phyloP scores from a whole-genome alignment of 768 basidiomycete species.

The Boletus tomentosulus region DNA sequence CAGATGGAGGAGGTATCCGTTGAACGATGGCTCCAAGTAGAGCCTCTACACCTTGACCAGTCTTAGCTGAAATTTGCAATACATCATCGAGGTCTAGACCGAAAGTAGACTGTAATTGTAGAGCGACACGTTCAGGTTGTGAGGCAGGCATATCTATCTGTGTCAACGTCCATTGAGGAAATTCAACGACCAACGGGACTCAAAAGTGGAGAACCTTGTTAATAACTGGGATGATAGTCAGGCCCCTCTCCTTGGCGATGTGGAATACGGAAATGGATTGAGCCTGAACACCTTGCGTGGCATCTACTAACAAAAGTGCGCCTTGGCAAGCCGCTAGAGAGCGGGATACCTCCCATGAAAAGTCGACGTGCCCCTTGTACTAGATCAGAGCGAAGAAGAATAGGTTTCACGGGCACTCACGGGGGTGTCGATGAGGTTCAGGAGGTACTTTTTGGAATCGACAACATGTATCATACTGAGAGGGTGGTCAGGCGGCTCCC shows the following conservation, averaged over 20 bases:
- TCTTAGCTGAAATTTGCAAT: constrained; percentile 87
- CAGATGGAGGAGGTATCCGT: constrained; percentile 78
- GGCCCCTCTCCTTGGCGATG: constrained; percentile 73
- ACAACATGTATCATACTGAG: constrained; percentile 73
- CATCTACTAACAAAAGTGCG: constrained; percentile 82
- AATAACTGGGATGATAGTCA: constrained; percentile 84
- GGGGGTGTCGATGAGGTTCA: constrained; percentile 97
- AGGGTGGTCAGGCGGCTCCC: constrained; percentile 4
- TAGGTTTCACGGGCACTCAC: constrained; percentile 35
- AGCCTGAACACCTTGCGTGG: constrained; percentile 97
- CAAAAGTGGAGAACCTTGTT: constrained; percentile 64
- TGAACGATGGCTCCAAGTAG: constrained; percentile 80
- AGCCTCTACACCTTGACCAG: constrained; percentile 74
- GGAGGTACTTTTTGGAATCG: constrained; percentile 56
- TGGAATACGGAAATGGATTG: constrained; percentile 96
- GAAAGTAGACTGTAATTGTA: constrained; percentile 79
- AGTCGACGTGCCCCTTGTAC: constrained; percentile 89
- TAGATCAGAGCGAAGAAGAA: constrained; percentile 1
- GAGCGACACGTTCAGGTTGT: constrained; percentile 72
- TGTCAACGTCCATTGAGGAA: not conserved
- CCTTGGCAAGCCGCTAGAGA: constrained; percentile 93
- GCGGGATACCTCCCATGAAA: constrained; percentile 93
- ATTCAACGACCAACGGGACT: not conserved
- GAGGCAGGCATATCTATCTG: constrained; percentile 93
- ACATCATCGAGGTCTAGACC: constrained; percentile 73